These are phyloP conservation scores for Heritiera fomes DNA, from an alignment of 345 rosid genomes.

Conservation along the genomic window DNA sequence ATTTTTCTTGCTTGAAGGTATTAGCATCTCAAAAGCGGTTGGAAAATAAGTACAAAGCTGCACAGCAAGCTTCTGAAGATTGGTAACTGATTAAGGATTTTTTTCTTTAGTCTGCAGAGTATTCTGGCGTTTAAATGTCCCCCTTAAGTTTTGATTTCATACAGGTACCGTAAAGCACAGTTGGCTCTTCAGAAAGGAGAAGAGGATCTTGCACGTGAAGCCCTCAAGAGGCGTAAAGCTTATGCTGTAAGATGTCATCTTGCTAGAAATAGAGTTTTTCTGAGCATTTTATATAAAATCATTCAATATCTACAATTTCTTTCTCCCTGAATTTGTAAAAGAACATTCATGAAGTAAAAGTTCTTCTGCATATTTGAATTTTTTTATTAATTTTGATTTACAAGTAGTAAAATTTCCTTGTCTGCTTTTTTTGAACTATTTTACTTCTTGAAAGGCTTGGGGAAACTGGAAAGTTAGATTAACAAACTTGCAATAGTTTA, in stretches of 20 bases:
- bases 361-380: background rate
- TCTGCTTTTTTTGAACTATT: background rate
- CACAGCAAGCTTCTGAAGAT: slow-evolving; percentile 69
- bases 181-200: slow-evolving; percentile 79
- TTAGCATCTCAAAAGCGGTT: slow-evolving; percentile 76
- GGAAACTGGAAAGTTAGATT: background rate
- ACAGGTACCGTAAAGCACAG: slow-evolving; percentile 79
- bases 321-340: too few relatives aligned
- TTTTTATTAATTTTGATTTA: background rate
- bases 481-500: background rate
- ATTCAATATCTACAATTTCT: background rate
- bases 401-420: background rate
- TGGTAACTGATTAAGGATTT: slow-evolving; percentile 43
- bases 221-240: slow-evolving; percentile 79
- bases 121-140: background rate
- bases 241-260: slow-evolving; percentile 50
- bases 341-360: background rate
- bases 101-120: slow-evolving; percentile 4
- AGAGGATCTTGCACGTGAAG: slow-evolving; percentile 89
- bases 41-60: slow-evolving; percentile 72
- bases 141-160: slow-evolving; percentile 17
- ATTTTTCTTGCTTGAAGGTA: slow-evolving; percentile 41
- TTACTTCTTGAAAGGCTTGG: background rate
- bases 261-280: background rate
- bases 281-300: background rate